Conservation (phyloP, 768 basidiomycete genomes). For the Kondoa subrosea region DNA sequence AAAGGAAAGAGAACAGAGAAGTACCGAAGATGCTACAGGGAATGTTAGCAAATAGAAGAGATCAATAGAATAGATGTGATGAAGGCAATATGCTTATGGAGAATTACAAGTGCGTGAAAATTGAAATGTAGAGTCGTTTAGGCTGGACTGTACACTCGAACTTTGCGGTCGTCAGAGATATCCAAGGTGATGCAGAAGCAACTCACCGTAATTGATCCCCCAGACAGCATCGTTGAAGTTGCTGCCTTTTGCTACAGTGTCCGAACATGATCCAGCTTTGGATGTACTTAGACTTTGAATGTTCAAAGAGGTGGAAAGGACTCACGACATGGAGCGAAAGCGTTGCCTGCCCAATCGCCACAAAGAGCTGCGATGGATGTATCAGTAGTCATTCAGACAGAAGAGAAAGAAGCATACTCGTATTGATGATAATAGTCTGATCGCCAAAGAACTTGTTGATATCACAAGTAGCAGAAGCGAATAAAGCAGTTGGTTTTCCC, state of each 20-base stretch:
- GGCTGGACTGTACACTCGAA: not conserved
- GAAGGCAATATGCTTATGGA: not conserved
- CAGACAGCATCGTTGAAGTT: not conserved
- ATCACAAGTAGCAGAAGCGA: not conserved
- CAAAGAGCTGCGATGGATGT: too few species aligned
- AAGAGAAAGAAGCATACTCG: too few species aligned
- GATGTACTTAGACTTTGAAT: not conserved
- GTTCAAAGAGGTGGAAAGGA: not conserved
- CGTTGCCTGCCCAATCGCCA: conserved; percentile 3
- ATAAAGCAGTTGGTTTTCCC: not conserved
- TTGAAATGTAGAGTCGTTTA: not conserved
- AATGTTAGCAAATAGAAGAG: not conserved
- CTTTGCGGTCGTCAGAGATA: not conserved
- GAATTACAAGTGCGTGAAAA: not conserved
- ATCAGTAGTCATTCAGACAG: too few species aligned
- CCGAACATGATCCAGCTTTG: not conserved
- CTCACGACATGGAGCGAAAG: not conserved
- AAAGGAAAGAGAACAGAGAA: not conserved
- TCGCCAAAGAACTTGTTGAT: not conserved
- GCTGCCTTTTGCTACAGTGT: not conserved
- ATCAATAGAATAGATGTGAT: not conserved
- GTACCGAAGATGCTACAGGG: not conserved
- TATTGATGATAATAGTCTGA: not conserved
- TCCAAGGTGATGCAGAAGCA: not conserved
- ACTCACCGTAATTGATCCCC: not conserved